phyloP scores from a whole-genome alignment of 1,284 basidiomycete species.

The Melampsora medusae region DNA sequence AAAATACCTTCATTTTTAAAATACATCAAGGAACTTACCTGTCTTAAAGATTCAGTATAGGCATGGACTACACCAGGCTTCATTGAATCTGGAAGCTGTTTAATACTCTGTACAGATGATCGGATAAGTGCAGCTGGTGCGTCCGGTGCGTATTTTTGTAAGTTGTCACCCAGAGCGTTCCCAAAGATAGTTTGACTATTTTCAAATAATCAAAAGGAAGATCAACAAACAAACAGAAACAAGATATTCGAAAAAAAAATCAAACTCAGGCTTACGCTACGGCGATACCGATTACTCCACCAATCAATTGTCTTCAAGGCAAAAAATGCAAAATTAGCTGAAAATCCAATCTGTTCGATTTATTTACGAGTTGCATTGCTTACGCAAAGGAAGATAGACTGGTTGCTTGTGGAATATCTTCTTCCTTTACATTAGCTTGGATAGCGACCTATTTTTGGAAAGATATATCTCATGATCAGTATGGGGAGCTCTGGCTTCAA shows the following conservation, averaged over 20 bases:
- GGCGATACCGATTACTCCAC: background rate
- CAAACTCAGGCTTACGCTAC: background rate
- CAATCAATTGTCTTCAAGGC: slow-evolving; percentile 1
- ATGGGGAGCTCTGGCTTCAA: no score
- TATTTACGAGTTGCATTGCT: background rate
- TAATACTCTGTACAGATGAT: background rate
- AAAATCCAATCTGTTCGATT: no score
- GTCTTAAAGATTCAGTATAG: background rate
- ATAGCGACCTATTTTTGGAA: background rate
- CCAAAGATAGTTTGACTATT: slow-evolving; percentile 6
- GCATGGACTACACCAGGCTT: slow-evolving; percentile 1
- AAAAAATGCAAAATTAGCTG: background rate
- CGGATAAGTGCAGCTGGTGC: background rate
- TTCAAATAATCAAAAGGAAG: background rate
- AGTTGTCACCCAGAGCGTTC: background rate
- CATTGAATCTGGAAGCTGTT: background rate
- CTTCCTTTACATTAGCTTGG: background rate
- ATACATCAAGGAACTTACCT: background rate
- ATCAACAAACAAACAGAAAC: background rate
- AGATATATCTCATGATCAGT: no score
- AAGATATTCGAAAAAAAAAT: background rate
- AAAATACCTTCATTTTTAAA: no score
- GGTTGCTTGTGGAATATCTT: slow-evolving; percentile 4
- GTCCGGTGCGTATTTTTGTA: background rate
- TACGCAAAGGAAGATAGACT: background rate